phyloP scores from a whole-genome alignment of 1,139 yeast species.

The Nakaseomyces kungkrabaensis region DNA sequence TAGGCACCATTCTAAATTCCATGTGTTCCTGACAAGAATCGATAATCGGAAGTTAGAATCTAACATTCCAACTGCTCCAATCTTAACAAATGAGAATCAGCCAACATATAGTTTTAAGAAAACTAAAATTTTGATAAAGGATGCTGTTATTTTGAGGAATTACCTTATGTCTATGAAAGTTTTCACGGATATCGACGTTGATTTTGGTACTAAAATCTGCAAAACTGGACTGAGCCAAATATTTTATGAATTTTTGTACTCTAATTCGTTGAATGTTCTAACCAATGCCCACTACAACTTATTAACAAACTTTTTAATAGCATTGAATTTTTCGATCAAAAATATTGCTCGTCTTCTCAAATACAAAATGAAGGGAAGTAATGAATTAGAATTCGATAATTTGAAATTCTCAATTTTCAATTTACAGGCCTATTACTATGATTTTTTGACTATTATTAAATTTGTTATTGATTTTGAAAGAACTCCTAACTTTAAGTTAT shows the following conservation, averaged over 20 bases:
- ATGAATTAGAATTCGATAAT: conserved; percentile 12
- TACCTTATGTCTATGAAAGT: conserved; percentile 25
- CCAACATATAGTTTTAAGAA: conserved; percentile 3
- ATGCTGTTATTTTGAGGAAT: conserved; percentile 21
- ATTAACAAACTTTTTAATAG: conserved; percentile 25
- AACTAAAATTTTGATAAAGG: conserved; percentile 13
- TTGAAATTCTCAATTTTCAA: conserved; percentile 25
- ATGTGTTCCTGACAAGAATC: conserved; percentile 24
- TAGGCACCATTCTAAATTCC: conserved; percentile 16
- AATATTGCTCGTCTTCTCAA: conserved; percentile 20
- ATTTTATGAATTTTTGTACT: conserved; percentile 17
- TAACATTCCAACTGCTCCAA: conserved; percentile 13
- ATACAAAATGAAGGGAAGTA: conserved; percentile 7
- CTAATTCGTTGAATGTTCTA: conserved; percentile 18
- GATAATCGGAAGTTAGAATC: conserved; percentile 24
- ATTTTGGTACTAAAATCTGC: conserved; percentile 21
- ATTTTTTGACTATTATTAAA: conserved; percentile 30
- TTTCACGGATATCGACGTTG: conserved; percentile 17
- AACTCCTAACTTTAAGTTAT: conserved; percentile 28
- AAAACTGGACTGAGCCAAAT: conserved; percentile 14
- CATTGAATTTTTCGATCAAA: conserved; percentile 26
- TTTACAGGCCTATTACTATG: conserved; percentile 30
- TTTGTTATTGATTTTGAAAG: conserved; percentile 31
- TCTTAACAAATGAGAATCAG: conserved; percentile 4
- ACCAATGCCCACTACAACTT: conserved; percentile 21